Percentiles rank a stretch among this genome's conserved stretches.
Conservation (phyloP, 345 rosid species). For the Eucalyptus albens region DNA sequence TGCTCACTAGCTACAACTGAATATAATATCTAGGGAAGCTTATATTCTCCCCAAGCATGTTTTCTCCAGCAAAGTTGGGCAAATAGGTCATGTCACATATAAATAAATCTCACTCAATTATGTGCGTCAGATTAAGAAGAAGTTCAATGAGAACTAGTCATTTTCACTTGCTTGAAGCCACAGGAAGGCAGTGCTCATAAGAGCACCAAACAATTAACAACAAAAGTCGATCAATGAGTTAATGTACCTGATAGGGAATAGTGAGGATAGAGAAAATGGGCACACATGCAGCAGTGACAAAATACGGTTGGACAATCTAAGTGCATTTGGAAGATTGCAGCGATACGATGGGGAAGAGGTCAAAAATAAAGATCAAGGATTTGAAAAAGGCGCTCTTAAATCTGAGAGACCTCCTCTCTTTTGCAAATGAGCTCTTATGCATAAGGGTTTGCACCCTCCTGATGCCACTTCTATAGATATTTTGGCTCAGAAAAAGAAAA, state of each 20-base stretch:
- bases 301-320: neutral
- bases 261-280: neutral
- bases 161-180: neutral
- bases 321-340: neutral
- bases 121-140: neutral
- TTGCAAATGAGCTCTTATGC: neutral
- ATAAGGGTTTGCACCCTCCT: neutral
- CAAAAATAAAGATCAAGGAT: neutral
- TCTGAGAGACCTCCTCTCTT: neutral
- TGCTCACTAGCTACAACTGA: neutral
- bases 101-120: neutral
- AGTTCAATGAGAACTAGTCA: neutral
- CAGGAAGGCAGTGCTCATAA: neutral
- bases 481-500: neutral
- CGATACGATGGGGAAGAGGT: neutral
- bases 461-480: neutral
- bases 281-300: neutral
- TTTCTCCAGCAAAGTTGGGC: neutral
- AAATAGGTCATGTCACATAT: neutral
- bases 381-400: neutral
- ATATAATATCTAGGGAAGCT: neutral
- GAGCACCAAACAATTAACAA: neutral
- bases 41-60: neutral
- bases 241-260: neutral
- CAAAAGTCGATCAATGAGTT: neutral